These are phyloP conservation scores for Cadophora sp. DNA, from an alignment of 2,329 filamentous ascomycete species.

Conservation along the genomic window DNA sequence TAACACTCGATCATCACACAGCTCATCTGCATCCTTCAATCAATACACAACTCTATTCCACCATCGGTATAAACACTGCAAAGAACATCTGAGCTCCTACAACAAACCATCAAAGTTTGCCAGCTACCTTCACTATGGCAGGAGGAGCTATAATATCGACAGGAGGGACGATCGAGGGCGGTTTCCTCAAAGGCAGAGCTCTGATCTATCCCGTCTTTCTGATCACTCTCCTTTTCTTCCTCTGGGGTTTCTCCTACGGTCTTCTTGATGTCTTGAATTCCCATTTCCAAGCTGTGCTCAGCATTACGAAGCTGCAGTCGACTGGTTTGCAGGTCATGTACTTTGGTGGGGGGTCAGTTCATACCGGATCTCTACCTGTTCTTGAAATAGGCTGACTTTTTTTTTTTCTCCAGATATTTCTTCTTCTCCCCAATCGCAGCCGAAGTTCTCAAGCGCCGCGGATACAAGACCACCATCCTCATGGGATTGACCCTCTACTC, in stretches of 20 bases:
- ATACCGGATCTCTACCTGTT: neutral
- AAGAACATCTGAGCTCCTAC: neutral
- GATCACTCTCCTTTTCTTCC: constrained; percentile 81
- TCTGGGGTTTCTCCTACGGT: constrained; percentile 91
- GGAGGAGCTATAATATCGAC: constrained; percentile 48
- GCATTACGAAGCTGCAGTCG: constrained; percentile 64
- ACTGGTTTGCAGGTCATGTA: constrained; percentile 75
- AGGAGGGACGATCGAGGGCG: constrained; percentile 37
- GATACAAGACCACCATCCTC: constrained; percentile 82
- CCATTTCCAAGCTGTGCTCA: constrained; percentile 68
- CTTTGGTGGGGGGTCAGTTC: constrained; percentile 63
- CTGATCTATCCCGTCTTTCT: constrained; percentile 56
- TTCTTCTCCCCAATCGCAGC: constrained; percentile 71
- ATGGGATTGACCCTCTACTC: constrained; percentile 77
- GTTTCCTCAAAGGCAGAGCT: constrained; percentile 46
- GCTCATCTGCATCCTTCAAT: neutral
- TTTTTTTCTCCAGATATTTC: constrained; percentile 63
- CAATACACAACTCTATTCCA: neutral
- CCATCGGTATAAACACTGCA: neutral
- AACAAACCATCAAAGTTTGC: neutral
- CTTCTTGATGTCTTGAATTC: constrained; percentile 82
- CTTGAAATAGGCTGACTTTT: neutral
- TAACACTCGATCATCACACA: neutral
- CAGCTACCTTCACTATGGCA: constrained; percentile 45
- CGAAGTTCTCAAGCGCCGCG: constrained; percentile 72